Base-by-base conservation (phyloP, 257 asterid genomes). In the Gardenia jasminoides region DNA sequence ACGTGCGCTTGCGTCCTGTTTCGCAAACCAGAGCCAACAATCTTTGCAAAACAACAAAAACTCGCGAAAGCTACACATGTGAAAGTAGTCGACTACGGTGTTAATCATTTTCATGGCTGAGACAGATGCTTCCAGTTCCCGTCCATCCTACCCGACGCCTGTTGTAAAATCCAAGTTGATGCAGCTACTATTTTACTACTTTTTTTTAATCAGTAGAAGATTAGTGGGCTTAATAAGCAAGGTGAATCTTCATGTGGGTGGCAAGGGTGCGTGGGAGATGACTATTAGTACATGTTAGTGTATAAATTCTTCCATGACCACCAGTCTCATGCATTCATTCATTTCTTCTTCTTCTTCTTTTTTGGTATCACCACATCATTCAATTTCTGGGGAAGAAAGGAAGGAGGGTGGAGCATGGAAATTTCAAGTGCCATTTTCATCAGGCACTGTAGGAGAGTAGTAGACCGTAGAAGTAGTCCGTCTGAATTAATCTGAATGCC, bases 31-130 rank as follows among this genome's bases (percentile, higher is more conserved):
- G 71, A 22, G 30, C 19, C 73, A 10, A 79, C 6, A 17, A 62
- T 47, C 12, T 2, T 50, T 17, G 31, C 58, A 2, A 33, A 11
- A 28, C n/a, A 76, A 70, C 75, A 71, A 64, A 78, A 77, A 36
- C 30, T 43, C 11, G 41, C 58, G 65, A 7, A 26, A 61, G 62
- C 26, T 61, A 26, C 67, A 61, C 31, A 10, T 75, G 66, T 39
- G 52, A 48, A 65, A 73, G 26, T 54, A 31, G 77, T 52, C n/a
- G n/a, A n/a, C n/a, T n/a, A n/a, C n/a, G n/a, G n/a, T n/a, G 36
- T 47, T 26, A 85, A 83, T 76, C 64, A 26, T 79, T 81, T 81
- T 79, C 58, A 79, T 74, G 80, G 83, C 80, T 59, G 44, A 17
- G 72, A 62, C 20, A 22, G 36, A 70, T 56, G 70, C 52, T 44